Conservation (phyloP, 1,284 basidiomycete genomes). For the Tilletia indica region DNA sequence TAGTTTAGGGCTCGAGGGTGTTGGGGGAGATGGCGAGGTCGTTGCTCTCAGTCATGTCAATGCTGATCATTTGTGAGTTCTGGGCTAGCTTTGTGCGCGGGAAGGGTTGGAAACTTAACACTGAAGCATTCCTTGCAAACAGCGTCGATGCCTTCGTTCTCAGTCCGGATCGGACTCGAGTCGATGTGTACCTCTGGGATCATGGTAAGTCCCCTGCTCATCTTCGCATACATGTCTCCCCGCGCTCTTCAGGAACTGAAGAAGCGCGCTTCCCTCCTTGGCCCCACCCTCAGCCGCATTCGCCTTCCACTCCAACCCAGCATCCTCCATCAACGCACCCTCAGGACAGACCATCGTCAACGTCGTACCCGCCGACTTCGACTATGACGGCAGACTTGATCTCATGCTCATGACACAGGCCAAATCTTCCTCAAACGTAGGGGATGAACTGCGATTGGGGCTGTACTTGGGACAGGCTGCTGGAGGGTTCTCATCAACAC, state of each 20-base stretch:
- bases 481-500: conserved; percentile 24
- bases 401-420: conserved; percentile 72
- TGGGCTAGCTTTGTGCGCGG: not conserved
- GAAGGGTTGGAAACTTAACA: not conserved
- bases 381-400: conserved; percentile 86
- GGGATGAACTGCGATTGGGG: not conserved
- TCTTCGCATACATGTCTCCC: not conserved
- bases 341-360: conserved; percentile 60
- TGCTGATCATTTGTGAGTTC: conserved; percentile 84
- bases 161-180: conserved; percentile 68
- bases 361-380: conserved; percentile 86
- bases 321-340: conserved; percentile 50
- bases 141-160: conserved; percentile 81
- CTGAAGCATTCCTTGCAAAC: not conserved
- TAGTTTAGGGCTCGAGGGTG: conserved; percentile 68
- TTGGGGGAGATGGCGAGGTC: conserved; percentile 65
- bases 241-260: not conserved
- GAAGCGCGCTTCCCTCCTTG: conserved; percentile 11
- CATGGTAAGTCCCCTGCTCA: conserved; percentile 64
- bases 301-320: conserved; percentile 62
- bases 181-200: conserved; percentile 79
- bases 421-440: conserved; percentile 55
- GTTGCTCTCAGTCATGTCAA: conserved; percentile 91
- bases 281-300: conserved; percentile 63
- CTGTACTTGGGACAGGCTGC: conserved; percentile 13